These are phyloP conservation scores for Zygotorulaspora danielsina DNA, from an alignment of 805 yeast genomes.

Conservation along the genomic window DNA sequence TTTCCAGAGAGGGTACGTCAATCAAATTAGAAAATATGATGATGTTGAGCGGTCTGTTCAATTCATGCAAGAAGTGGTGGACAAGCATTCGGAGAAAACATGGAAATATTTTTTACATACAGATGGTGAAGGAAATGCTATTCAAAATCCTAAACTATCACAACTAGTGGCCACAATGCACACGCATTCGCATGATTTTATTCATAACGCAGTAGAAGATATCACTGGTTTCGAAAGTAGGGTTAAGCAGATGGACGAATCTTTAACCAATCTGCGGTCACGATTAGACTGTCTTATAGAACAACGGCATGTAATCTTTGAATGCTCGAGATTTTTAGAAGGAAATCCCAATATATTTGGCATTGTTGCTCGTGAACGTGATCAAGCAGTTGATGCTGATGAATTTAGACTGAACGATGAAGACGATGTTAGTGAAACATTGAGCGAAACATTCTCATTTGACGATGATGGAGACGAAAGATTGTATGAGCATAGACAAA, in stretches of 20 bases:
- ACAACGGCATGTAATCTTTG: conserved; percentile 56
- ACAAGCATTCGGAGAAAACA: conserved; percentile 39
- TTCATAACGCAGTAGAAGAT: conserved; percentile 59
- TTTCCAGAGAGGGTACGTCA: conserved; percentile 88
- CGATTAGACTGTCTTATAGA: conserved; percentile 68
- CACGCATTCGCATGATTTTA: conserved; percentile 35
- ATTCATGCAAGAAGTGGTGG: conserved; percentile 46
- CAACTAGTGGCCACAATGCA: conserved; percentile 23
- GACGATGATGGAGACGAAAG: conserved; percentile 13
- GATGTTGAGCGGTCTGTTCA: conserved; percentile 74
- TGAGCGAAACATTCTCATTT: conserved; percentile 29
- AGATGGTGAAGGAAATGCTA: conserved; percentile 24
- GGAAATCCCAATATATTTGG: conserved; percentile 34
- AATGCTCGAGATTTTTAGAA: conserved; percentile 47
- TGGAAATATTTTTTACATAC: conserved; percentile 37
- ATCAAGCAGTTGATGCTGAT: conserved; percentile 19
- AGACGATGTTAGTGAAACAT: conserved; percentile 22
- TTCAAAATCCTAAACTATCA: conserved; percentile 18
- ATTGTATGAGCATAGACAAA: conserved; percentile 9
- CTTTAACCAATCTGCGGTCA: conserved; percentile 56
- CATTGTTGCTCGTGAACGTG: conserved; percentile 22
- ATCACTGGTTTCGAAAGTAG: conserved; percentile 68
- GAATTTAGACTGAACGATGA: conserved; percentile 21
- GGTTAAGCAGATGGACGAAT: conserved; percentile 64
- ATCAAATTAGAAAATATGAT: conserved; percentile 77